A percentile compares a stretch with the other conserved stretches of the same genome.
Conservation (phyloP, 2,329 filamentous ascomycete genomes). For the Colletotrichum coccodes region DNA sequence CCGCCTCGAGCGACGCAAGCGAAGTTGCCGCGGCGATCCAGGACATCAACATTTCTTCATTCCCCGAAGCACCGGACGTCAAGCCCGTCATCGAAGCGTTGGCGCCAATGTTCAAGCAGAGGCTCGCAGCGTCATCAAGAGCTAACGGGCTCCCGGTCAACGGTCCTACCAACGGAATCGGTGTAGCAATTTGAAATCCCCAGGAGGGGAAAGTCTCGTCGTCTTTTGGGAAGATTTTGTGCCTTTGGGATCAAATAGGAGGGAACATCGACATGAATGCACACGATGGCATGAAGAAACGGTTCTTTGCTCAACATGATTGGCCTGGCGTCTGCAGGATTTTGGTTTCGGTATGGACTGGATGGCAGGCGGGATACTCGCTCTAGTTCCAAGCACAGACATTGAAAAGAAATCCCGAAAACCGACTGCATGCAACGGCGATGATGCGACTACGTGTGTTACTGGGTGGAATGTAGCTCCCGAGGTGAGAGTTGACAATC, state of each 20-base stretch:
- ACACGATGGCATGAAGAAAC: neutral
- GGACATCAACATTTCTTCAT: conserved; percentile 41
- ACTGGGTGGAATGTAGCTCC: too few relatives aligned
- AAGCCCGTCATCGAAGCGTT: conserved; percentile 51
- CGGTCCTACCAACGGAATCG: neutral
- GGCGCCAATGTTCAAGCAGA: conserved; percentile 48
- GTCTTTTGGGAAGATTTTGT: neutral
- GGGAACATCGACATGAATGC: neutral
- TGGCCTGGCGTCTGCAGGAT: conserved; percentile 14
- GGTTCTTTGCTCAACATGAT: neutral
- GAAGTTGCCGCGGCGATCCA: conserved; percentile 38
- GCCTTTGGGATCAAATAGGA: too few relatives aligned
- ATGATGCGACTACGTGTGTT: too few relatives aligned
- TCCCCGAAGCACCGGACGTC: conserved; percentile 53
- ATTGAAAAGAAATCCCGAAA: neutral
- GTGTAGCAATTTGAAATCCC: neutral
- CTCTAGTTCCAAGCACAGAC: neutral
- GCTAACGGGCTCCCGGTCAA: neutral
- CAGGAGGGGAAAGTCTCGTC: too few relatives aligned
- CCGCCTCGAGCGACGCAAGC: conserved; percentile 39
- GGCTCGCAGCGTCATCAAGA: conserved; percentile 36
- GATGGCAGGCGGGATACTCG: conserved; percentile 1
- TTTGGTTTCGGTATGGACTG: neutral
- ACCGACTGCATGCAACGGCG: too few relatives aligned
- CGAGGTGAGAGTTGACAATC: too few relatives aligned